Base-by-base conservation (phyloP, 257 asterid species). In the Echium plantagineum region DNA sequence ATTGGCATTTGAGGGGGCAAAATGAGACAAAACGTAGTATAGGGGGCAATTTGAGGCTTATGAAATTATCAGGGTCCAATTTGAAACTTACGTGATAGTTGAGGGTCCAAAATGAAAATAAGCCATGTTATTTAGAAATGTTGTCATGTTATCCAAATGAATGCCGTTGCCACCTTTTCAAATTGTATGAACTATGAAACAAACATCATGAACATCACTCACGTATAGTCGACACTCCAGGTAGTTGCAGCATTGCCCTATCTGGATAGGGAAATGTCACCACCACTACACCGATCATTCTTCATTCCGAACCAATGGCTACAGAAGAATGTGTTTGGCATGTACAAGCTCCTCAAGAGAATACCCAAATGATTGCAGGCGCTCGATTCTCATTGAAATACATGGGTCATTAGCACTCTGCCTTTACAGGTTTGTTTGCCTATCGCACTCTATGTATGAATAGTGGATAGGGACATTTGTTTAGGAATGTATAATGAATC, bases 231-330 rank as follows among this genome's bases (percentile, higher is more conserved):
- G 68, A 12, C n/a, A 47, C 57, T 16, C 26, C 84, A 86, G 95
- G 88, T 66, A 7, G 90, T 88, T 72, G 98, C 95, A 48, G 98
- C 89, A 63, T 67, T 91, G 31, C 98, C 83, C 21, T 91, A 88
- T 77, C 82, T 91, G 58, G 98, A 86, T 57, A 78, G 97, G 19
- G 98, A 93, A 75, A 69, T 88, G 81, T 93, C 98, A 9, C 98
- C 98, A 58, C 80, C 97, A 52, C 52, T 72, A 70, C 75, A 84
- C 80, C 80, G 98, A 21, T 93, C 98, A 2, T 93, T 93, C 84
- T 93, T 86, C 55, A 80, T 89, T 63, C 97, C 97, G 1, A 66
- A 81, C 72, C 86, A 75, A 28, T 93, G 99, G 97, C 96, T 81
- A 73, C 78, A 78, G 72, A 80, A 74, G 68, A 93, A 89, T 66